These are phyloP conservation scores for Monosporascus sp. DNA, from an alignment of 2,329 filamentous ascomycete genomes.

Conservation along the genomic window DNA sequence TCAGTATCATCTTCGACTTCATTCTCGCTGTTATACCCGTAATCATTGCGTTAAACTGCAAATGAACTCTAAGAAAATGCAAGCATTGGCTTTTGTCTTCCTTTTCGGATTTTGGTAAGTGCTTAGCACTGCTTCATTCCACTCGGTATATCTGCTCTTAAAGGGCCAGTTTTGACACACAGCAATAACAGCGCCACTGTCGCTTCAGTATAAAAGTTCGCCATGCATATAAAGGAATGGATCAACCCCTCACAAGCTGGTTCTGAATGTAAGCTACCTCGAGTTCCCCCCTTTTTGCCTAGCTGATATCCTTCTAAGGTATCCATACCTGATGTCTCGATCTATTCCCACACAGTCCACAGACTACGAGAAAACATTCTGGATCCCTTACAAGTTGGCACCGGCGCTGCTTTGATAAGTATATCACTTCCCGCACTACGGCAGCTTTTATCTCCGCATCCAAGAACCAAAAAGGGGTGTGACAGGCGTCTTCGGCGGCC, in stretches of 20 bases:
- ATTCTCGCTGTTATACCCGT: constrained; percentile 20
- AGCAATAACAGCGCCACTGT: too few relatives aligned
- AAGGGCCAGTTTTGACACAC: too few relatives aligned
- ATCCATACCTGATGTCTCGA: constrained; percentile 13
- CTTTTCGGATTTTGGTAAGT: constrained; percentile 17
- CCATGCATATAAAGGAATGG: too few relatives aligned
- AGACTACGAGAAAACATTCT: constrained; percentile 19
- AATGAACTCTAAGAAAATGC: constrained; percentile 11
- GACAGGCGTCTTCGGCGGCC: too few relatives aligned
- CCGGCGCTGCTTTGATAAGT: constrained; percentile 21
- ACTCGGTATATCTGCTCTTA: too few relatives aligned
- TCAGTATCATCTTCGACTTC: constrained; percentile 19
- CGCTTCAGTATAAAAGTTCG: too few relatives aligned
- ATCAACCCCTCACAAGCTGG: constrained; percentile 6
- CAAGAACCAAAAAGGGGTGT: too few relatives aligned
- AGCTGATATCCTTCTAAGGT: constrained; percentile 4
- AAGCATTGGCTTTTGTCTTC: constrained; percentile 8
- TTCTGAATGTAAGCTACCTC: constrained; percentile 13
- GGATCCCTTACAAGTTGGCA: constrained; percentile 22
- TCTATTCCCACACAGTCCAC: constrained; percentile 22
- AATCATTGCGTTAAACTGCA: constrained; percentile 15
- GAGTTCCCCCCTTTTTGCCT: background rate
- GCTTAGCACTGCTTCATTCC: background rate
- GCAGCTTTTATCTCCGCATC: background rate
- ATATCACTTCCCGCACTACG: constrained; percentile 16